A percentile compares a stretch with the other conserved stretches of the same genome.
phyloP scores from a whole-genome alignment of 169 alveolate species.

The Eimeria falciformis region DNA sequence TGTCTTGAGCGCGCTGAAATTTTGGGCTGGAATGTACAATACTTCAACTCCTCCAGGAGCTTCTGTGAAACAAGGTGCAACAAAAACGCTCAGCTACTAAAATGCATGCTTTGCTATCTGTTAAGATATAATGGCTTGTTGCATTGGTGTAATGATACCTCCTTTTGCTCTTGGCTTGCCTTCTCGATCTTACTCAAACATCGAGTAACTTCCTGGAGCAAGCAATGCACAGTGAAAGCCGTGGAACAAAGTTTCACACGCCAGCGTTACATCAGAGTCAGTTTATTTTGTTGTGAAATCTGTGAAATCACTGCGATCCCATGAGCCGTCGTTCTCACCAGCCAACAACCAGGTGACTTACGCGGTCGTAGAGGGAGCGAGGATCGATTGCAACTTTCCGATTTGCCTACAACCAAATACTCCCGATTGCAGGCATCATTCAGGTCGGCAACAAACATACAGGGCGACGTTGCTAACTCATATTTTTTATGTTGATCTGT shows the following conservation, averaged over 20 bases:
- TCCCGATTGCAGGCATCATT: not conserved
- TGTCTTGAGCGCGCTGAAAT: slow-evolving; percentile 33
- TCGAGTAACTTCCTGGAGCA: slow-evolving; percentile 42
- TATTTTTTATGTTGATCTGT: not conserved
- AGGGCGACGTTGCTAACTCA: not conserved
- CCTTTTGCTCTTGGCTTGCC: slow-evolving; percentile 28
- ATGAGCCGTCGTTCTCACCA: too few species aligned
- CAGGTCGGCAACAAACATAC: not conserved
- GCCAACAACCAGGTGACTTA: too few species aligned
- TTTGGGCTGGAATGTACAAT: slow-evolving; percentile 55
- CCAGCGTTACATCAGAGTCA: too few species aligned
- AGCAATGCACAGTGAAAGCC: not conserved
- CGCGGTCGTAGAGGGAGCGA: slow-evolving; percentile 58
- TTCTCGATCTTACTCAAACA: slow-evolving; percentile 31
- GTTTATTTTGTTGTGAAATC: too few species aligned
- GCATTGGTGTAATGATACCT: not conserved
- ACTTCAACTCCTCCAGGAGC: slow-evolving; percentile 41
- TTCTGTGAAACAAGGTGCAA: not conserved
- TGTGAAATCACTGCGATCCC: too few species aligned
- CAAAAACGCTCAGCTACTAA: not conserved
- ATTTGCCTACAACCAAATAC: not conserved
- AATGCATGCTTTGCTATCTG: not conserved
- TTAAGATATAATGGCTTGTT: not conserved
- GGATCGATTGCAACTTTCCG: slow-evolving; percentile 26
- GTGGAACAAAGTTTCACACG: too few species aligned